Evolutionary conservation across 805 yeast genomes (phyloP), one percentile per base, ranked within the genome.

Genomic region (Kuraishia hungarica): DNA sequence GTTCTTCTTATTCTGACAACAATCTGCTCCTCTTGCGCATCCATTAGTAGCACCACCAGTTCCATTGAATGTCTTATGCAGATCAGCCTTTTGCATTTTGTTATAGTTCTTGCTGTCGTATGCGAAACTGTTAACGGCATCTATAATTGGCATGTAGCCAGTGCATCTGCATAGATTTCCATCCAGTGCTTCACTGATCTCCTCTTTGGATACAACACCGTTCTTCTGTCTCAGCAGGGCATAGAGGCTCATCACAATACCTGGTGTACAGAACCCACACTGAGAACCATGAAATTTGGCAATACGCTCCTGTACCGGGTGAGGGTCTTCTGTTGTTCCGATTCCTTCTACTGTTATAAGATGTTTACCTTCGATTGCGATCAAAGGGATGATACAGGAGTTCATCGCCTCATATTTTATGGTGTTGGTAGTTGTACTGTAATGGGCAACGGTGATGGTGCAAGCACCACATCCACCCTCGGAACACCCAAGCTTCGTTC

Each of bases 401-500:
- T 76, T 76, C 48, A 76, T 67, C 1, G 81, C 78, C 43, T 65
- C 63, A 57, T 70, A 67, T 39, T 61, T 62, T 49, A 72, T 69
- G 46, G 62, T 63, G 51, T 66, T 62, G 8, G 52, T 57, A 10
- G 39, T 60, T 10, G 60, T 54, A 50, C 70, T 70, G 62, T 68
- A 66, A 11, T 68, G 66, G 6, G 72, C 74, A 4, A 76, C 60
- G 8, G 75, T 73, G 28, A 77, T 74, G 2, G 80, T 74, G 57
- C 81, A 76, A 2, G 80, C 80, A 29, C 80, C 80, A 61, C 81
- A 76, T 3, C 81, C 81, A 21, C 80, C 80, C 59, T 76, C 81
- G 15, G 77, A 72, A 61, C 81, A 76, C 15, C 79, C 79, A 20
- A 76, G 71, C 59, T 76, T 76, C 11, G 80, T 75, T 19, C 80